Evolutionary conservation across 2,329 filamentous ascomycete genomes (phyloP).

Genomic region (Mariannaea elegans): DNA sequence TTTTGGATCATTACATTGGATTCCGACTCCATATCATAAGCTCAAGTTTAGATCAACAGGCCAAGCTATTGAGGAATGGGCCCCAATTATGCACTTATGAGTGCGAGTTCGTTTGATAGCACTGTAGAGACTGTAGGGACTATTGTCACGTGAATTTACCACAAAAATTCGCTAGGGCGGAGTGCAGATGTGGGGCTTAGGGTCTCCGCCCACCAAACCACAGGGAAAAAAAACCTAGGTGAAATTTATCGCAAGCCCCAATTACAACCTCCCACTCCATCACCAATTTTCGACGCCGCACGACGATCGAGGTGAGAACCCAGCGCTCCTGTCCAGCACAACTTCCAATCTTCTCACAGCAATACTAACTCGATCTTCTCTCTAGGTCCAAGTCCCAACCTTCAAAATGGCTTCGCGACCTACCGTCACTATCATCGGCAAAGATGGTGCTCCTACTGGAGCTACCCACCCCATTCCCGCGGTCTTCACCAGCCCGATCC

Average conservation of each 20-base stretch:
- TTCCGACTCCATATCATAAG: no score
- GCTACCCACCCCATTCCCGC: constrained; percentile 91
- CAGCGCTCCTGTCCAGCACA: constrained; percentile 22
- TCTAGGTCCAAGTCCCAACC: constrained; percentile 49
- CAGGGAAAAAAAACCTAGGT: constrained; percentile 48
- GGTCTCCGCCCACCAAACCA: constrained; percentile 53
- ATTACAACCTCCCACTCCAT: constrained; percentile 45
- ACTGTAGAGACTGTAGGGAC: background rate
- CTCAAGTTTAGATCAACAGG: no score
- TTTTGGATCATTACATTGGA: no score
- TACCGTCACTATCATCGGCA: constrained; percentile 96
- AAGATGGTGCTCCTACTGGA: constrained; percentile 92
- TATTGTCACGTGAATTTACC: constrained; percentile 30
- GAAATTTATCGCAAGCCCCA: constrained; percentile 50
- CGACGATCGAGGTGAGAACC: constrained; percentile 51
- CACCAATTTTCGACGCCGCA: constrained; percentile 51
- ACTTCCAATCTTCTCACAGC: constrained; percentile 11
- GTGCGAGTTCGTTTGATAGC: background rate
- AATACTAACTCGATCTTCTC: constrained; percentile 32
- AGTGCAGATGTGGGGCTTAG: constrained; percentile 46
- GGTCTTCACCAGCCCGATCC: constrained; percentile 98
- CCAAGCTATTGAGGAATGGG: no score
- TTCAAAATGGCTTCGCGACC: constrained; percentile 91
- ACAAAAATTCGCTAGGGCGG: constrained; percentile 39
- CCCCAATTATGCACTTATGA: no score